These are phyloP conservation scores for Sistotremastrum suecicum DNA, from an alignment of 768 basidiomycete species.

Conservation along the genomic window DNA sequence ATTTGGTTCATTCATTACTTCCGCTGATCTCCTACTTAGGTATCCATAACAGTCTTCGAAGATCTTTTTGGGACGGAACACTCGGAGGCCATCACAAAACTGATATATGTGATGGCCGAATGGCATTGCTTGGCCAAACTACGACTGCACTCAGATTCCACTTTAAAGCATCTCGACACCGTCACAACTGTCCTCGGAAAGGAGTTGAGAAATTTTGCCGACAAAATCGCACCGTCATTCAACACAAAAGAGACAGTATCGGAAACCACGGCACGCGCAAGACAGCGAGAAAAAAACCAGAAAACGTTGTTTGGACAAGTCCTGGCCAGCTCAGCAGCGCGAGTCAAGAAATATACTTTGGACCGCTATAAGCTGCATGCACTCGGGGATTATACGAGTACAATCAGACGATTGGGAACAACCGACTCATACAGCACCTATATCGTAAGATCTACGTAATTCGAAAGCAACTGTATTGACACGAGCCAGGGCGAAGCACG, in stretches of 20 bases:
- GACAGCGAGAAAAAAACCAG: background rate
- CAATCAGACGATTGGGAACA: slow-evolving; percentile 9
- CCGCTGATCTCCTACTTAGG: too few species aligned
- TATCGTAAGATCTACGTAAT: slow-evolving; percentile 8
- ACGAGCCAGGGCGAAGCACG: slow-evolving; percentile 22
- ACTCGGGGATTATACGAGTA: slow-evolving; percentile 8
- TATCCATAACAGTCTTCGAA: too few species aligned
- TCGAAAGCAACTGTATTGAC: background rate
- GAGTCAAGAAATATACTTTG: too few species aligned
- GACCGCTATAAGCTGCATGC: slow-evolving; percentile 15
- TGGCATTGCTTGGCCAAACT: slow-evolving; percentile 25
- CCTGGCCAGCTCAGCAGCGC: too few species aligned
- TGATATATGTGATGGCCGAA: too few species aligned
- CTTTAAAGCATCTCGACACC: too few species aligned
- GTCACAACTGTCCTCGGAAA: background rate
- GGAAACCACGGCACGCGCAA: slow-evolving; percentile 1
- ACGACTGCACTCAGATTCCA: slow-evolving; percentile 16
- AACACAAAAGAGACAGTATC: background rate
- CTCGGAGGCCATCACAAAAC: too few species aligned
- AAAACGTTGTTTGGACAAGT: too few species aligned
- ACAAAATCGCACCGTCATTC: slow-evolving; percentile 1
- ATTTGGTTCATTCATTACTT: too few species aligned
- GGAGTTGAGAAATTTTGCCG: background rate
- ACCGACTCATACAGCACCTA: slow-evolving; percentile 16
- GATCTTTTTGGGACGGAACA: too few species aligned